phyloP scores from a whole-genome alignment of 2,329 filamentous ascomycete genomes.

The Fusarium irregulare region DNA sequence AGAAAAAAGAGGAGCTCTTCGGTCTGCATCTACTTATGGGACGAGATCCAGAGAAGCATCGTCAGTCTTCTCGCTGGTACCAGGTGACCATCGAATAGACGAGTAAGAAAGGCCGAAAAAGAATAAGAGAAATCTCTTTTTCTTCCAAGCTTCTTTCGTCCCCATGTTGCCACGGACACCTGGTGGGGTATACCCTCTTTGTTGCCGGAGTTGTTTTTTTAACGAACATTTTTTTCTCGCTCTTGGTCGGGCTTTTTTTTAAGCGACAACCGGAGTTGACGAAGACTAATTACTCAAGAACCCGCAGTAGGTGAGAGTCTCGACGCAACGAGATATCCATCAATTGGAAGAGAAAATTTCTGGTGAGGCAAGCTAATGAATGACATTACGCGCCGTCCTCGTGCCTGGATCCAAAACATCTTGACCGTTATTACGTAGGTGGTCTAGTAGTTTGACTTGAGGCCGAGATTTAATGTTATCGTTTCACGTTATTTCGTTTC shows the following conservation, averaged over 20 bases:
- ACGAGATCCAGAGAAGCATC: conserved; percentile 32
- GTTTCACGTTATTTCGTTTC: background rate
- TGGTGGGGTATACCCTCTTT: conserved; percentile 35
- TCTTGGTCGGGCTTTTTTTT: conserved; percentile 7
- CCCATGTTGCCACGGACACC: conserved; percentile 42
- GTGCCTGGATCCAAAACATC: conserved; percentile 18
- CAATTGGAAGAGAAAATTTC: conserved; percentile 17
- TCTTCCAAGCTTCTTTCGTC: conserved; percentile 20
- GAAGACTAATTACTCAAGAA: conserved; percentile 42
- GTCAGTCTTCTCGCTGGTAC: conserved; percentile 26
- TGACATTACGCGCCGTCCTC: conserved; percentile 1
- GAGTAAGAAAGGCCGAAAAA: conserved; percentile 23
- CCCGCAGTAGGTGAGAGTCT: conserved; percentile 38
- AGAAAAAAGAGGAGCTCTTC: conserved; percentile 22
- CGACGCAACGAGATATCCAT: conserved; percentile 16
- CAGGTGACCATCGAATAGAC: conserved; percentile 9
- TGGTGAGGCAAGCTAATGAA: conserved; percentile 21
- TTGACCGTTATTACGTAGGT: conserved; percentile 4
- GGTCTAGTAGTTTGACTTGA: background rate
- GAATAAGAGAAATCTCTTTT: conserved; percentile 26
- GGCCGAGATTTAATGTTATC: conserved; percentile 8
- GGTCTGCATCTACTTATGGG: conserved; percentile 7
- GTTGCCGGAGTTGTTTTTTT: background rate
- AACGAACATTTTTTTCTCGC: conserved; percentile 16
- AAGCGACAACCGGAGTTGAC: conserved; percentile 42